A percentile compares a stretch with the other conserved stretches of the same genome.
Conservation (phyloP, 805 yeast species). For the Metschnikowia gruessii region DNA sequence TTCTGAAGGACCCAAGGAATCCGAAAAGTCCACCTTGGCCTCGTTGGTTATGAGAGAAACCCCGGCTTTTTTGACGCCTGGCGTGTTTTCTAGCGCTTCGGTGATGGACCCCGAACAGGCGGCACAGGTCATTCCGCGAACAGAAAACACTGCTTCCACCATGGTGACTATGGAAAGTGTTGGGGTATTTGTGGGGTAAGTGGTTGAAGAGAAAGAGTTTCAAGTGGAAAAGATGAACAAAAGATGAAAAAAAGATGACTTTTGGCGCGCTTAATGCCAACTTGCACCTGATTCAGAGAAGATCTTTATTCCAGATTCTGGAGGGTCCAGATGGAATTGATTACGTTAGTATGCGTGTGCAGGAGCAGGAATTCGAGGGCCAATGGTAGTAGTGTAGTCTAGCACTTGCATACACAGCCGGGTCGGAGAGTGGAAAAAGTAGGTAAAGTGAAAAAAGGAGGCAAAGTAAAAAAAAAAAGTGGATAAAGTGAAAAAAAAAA, state of each 20-base stretch:
- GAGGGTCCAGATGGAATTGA: not conserved
- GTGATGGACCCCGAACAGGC: conserved; percentile 27
- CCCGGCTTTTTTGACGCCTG: conserved; percentile 17
- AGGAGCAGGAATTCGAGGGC: not conserved
- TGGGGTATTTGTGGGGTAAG: too few relatives aligned
- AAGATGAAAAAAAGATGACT: not conserved
- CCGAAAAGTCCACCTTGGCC: conserved; percentile 21
- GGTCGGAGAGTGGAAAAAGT: not conserved
- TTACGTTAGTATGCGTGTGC: not conserved
- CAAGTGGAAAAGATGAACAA: too few relatives aligned
- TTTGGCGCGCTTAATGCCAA: too few relatives aligned
- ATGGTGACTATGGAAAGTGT: not conserved
- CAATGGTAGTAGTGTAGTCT: too few relatives aligned
- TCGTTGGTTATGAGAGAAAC: conserved; percentile 30
- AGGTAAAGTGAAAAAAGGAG: not conserved
- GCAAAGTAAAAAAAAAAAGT: not conserved
- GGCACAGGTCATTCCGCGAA: conserved; percentile 29
- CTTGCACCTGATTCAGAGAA: too few relatives aligned
- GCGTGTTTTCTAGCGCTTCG: conserved; percentile 18
- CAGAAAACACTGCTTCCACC: conserved; percentile 12
- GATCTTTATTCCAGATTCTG: too few relatives aligned
- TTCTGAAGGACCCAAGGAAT: conserved; percentile 1
- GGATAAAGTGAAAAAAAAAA: too few relatives aligned
- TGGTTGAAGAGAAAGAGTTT: too few relatives aligned
- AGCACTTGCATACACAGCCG: not conserved